A percentile compares a stretch with the other conserved stretches of the same genome.
phyloP scores from a whole-genome alignment of 257 asterid genomes.

The Fraxinus cuspidata region DNA sequence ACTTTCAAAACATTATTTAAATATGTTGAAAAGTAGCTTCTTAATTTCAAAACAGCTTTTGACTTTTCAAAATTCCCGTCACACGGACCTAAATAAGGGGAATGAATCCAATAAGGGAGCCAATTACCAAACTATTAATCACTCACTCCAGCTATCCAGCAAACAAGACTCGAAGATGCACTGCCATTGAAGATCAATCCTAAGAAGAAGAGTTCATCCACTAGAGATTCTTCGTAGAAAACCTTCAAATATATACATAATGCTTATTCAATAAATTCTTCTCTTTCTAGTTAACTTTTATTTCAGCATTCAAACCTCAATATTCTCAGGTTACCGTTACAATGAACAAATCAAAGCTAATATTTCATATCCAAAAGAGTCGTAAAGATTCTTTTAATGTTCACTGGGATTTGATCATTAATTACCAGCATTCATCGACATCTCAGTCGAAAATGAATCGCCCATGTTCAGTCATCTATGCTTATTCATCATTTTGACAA shows the following conservation, averaged over 20 bases:
- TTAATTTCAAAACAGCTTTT: too few species aligned
- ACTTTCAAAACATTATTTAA: too few species aligned
- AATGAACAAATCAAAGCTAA: not conserved
- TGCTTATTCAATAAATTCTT: not conserved
- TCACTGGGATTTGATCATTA: not conserved
- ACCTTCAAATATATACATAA: not conserved
- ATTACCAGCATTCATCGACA: not conserved
- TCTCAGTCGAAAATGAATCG: not conserved
- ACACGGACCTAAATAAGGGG: too few species aligned
- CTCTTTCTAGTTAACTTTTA: not conserved
- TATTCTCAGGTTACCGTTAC: not conserved
- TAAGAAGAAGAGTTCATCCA: not conserved
- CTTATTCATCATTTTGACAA: not conserved
- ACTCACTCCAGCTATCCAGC: too few species aligned
- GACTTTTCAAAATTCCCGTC: too few species aligned
- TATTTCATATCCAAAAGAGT: not conserved
- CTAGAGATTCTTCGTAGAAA: not conserved
- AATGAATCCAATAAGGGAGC: too few species aligned
- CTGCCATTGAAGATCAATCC: not conserved
- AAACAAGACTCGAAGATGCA: too few species aligned
- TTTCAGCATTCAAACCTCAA: not conserved
- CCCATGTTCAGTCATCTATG: not conserved
- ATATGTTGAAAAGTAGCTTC: too few species aligned
- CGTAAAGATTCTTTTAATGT: not conserved
- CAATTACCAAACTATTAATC: too few species aligned